Conservation (phyloP, 2,329 filamentous ascomycete species). For the Penicillium thymicola region DNA sequence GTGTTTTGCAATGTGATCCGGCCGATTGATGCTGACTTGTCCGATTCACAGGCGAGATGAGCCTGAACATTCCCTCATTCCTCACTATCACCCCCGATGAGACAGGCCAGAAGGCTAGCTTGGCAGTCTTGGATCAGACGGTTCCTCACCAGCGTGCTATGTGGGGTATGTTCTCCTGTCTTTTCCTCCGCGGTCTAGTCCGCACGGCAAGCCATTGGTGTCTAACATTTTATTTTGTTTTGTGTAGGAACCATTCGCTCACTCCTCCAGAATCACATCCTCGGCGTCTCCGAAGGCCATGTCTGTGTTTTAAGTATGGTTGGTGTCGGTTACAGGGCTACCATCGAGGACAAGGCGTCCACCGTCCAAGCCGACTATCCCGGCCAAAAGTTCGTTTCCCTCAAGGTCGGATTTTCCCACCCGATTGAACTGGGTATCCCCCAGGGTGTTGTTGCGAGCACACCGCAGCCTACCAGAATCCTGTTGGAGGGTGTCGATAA, state of each 20-base stretch:
- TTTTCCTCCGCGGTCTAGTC: neutral
- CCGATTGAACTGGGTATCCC: slow-evolving; percentile 87
- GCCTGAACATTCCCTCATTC: slow-evolving; percentile 75
- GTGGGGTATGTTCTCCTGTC: slow-evolving; percentile 69
- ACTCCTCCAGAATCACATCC: slow-evolving; percentile 84
- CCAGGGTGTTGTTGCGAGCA: slow-evolving; percentile 75
- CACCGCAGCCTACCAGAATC: slow-evolving; percentile 86
- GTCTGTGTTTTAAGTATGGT: slow-evolving; percentile 88
- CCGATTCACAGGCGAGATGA: slow-evolving; percentile 61
- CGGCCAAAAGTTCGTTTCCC: slow-evolving; percentile 81
- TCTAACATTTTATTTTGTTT: slow-evolving; percentile 20
- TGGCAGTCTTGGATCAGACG: slow-evolving; percentile 67
- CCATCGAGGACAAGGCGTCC: slow-evolving; percentile 70
- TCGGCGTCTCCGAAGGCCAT: slow-evolving; percentile 94
- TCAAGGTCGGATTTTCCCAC: slow-evolving; percentile 97
- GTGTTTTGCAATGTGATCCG: slow-evolving; percentile 18
- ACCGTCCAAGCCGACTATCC: slow-evolving; percentile 66
- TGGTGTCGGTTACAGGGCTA: slow-evolving; percentile 91
- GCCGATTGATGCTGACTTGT: slow-evolving; percentile 8
- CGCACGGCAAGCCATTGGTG: neutral
- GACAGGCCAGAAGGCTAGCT: slow-evolving; percentile 58
- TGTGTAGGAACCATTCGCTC: slow-evolving; percentile 77
- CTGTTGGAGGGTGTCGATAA: slow-evolving; percentile 84
- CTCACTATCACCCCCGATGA: slow-evolving; percentile 68
- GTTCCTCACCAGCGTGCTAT: slow-evolving; percentile 80